Percentiles rank a stretch among this genome's conserved stretches.
Conservation (phyloP, 306 rosid species). For the Sophora flavescens region DNA sequence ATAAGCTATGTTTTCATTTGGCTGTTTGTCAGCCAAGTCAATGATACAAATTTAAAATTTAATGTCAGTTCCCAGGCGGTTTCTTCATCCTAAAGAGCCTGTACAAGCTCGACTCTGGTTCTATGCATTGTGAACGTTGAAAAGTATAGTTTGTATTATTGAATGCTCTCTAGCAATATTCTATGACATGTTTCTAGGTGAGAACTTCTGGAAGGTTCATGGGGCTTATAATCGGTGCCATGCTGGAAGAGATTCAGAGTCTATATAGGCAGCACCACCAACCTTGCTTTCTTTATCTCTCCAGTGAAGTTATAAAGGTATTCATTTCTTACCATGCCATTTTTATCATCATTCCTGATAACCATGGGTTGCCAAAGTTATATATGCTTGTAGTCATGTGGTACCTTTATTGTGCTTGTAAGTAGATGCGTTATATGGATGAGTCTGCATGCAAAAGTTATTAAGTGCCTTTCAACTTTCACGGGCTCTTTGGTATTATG, state of each 20-base stretch:
- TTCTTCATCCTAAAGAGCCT: constrained; percentile 51
- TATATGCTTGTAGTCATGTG: constrained; percentile 20
- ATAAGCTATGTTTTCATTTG: constrained; percentile 44
- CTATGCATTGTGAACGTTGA: constrained; percentile 48
- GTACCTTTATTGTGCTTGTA: constrained; percentile 21
- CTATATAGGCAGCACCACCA: constrained; percentile 93
- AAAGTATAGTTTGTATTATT: constrained; percentile 51
- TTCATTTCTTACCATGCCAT: constrained; percentile 13
- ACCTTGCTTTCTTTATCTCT: constrained; percentile 97
- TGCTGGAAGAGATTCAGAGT: constrained; percentile 97
- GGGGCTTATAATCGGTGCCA: constrained; percentile 96
- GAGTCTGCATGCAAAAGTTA: constrained; percentile 23
- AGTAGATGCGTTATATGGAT: constrained; percentile 11
- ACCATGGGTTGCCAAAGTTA: not conserved
- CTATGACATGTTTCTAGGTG: constrained; percentile 73
- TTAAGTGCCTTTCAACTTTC: constrained; percentile 16
- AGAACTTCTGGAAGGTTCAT: constrained; percentile 97
- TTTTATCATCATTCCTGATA: constrained; percentile 10
- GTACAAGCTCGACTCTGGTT: constrained; percentile 51
- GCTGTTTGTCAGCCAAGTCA: constrained; percentile 46
- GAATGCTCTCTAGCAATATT: constrained; percentile 54
- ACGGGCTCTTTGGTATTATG: not conserved
- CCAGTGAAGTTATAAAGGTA: constrained; percentile 99
- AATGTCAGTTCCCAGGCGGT: constrained; percentile 52
- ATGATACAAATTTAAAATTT: constrained; percentile 49